Evolutionary conservation across 1,139 yeast species (phyloP).

Genomic region (Pichia sp.): DNA sequence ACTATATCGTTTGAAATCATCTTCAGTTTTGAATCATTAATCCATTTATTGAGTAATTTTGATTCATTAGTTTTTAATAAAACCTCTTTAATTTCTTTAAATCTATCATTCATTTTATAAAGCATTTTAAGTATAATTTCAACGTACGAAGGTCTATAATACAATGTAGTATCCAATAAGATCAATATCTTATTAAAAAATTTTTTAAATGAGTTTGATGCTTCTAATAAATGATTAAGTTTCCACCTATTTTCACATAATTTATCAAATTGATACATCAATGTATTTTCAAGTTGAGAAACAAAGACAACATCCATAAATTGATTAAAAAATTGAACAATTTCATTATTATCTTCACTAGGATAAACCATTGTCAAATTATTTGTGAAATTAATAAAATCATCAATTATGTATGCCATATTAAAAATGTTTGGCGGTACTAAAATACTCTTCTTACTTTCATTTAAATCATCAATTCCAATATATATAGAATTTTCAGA

Average conservation of each 20-base stretch:
- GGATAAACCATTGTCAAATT: constrained; percentile 36
- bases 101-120: constrained; percentile 24
- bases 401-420: constrained; percentile 67
- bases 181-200: constrained; percentile 48
- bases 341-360: constrained; percentile 25
- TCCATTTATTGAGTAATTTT: constrained; percentile 23
- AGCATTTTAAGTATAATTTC: constrained; percentile 37
- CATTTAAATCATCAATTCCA: constrained; percentile 43
- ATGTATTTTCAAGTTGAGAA: constrained; percentile 55
- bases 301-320: constrained; percentile 63
- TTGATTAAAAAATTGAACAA: constrained; percentile 47
- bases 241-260: constrained; percentile 16
- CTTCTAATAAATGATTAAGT: constrained; percentile 41
- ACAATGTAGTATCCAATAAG: constrained; percentile 55
- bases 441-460: constrained; percentile 56
- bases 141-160: constrained; percentile 49
- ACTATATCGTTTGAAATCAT: constrained; percentile 21
- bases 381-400: constrained; percentile 51
- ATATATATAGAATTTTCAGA: constrained; percentile 35
- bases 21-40: constrained; percentile 18
- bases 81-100: constrained; percentile 17
- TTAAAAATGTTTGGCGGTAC: constrained; percentile 76
- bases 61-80: constrained; percentile 14
- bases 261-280: constrained; percentile 37
- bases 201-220: constrained; percentile 40